Conservation (phyloP, 176 grass and related monocot genomes). For the Aegilops longissima region DNA sequence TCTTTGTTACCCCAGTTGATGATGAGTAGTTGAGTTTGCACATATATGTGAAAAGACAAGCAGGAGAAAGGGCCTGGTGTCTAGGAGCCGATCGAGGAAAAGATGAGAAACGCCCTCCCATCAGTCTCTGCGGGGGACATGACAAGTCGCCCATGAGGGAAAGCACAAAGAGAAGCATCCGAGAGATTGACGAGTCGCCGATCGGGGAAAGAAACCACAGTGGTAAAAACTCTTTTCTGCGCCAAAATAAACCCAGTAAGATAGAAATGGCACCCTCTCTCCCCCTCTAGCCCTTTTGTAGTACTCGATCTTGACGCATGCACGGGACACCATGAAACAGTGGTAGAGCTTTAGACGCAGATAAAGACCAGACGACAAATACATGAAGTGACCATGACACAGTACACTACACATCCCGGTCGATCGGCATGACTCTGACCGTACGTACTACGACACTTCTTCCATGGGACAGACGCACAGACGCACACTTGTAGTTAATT, state of each 20-base stretch:
- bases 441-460: constrained; percentile 21
- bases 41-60: constrained; percentile 47
- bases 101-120: constrained; percentile 24
- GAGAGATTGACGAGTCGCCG: constrained; percentile 34
- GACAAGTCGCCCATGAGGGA: constrained; percentile 44
- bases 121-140: constrained; percentile 25
- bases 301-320: constrained; percentile 36
- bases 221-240: constrained; percentile 16
- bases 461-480: not conserved
- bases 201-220: constrained; percentile 18
- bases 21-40: constrained; percentile 28
- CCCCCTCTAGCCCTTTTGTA: constrained; percentile 1
- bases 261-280: not conserved
- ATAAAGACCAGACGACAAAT: constrained; percentile 56
- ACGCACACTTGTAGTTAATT: not conserved
- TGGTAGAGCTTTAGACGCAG: constrained; percentile 51
- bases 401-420: not conserved
- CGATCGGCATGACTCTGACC: constrained; percentile 1
- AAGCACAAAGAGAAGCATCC: constrained; percentile 61
- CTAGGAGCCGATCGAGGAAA: constrained; percentile 20
- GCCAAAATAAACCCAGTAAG: not conserved
- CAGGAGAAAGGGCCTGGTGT: constrained; percentile 30
- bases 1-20: not conserved
- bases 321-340: constrained; percentile 67
- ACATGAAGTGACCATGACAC: constrained; percentile 47